Evolutionary conservation across 768 basidiomycete genomes (phyloP).

Genomic region (Kwoniella heveanensis): DNA sequence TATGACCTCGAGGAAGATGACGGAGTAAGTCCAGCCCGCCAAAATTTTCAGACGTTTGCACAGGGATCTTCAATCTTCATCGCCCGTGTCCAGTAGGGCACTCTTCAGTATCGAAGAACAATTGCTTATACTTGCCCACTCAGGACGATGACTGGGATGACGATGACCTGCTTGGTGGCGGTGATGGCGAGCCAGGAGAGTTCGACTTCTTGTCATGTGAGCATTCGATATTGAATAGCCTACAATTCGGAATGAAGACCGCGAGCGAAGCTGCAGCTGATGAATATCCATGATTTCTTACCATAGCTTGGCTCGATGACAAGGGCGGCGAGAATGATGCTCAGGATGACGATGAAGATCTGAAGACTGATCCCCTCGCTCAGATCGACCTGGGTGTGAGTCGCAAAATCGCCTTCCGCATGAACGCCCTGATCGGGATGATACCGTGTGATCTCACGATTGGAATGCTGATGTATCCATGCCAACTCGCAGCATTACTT

Average conservation of each 20-base stretch:
- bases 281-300: background rate
- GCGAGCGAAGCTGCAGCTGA: background rate
- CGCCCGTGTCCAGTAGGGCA: too few relatives aligned
- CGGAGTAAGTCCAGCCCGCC: slow-evolving; percentile 43
- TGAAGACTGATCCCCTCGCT: slow-evolving; percentile 80
- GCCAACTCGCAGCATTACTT: slow-evolving; percentile 50
- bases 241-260: background rate
- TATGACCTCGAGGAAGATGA: slow-evolving; percentile 58
- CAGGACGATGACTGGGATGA: slow-evolving; percentile 92
- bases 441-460: too few relatives aligned
- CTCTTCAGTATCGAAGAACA: too few relatives aligned
- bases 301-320: slow-evolving; percentile 61
- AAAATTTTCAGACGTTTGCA: too few relatives aligned
- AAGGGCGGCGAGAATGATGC: slow-evolving; percentile 75
- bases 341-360: slow-evolving; percentile 79
- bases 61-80: too few relatives aligned
- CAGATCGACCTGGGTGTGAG: slow-evolving; percentile 76
- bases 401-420: slow-evolving; percentile 22
- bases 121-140: too few relatives aligned
- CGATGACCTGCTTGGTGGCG: slow-evolving; percentile 68
- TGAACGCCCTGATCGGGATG: too few relatives aligned
- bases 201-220: slow-evolving; percentile 72
- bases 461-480: too few relatives aligned
- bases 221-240: too few relatives aligned
- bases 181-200: slow-evolving; percentile 64